Base-by-base conservation (phyloP, 2,329 filamentous ascomycete genomes). In the Fusarium brachygibbosum region DNA sequence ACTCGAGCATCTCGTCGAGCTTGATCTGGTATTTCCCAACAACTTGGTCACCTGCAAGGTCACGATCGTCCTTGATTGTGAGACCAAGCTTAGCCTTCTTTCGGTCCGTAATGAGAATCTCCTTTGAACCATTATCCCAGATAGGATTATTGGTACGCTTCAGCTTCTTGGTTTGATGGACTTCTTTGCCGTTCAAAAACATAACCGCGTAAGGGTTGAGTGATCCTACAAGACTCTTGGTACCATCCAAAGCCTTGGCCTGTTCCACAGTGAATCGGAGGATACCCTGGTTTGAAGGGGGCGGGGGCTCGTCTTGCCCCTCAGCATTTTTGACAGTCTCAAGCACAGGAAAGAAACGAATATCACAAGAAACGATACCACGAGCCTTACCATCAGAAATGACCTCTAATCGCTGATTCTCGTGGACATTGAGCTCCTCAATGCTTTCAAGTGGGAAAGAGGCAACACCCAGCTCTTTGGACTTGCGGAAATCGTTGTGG, bases 121-220 rank as follows among this genome's bases (percentile, higher is more conserved):
- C 96, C 81, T 97, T 97, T 72, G 90, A 92, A 9, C 93, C 93
- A 76, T 98, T 91, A 55, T 95, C 91, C 91, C 94, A 99, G 74
- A 99, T 94, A 10, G 96, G 96, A 74, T 97, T 96, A 82, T 99
- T 99, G 63, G 94, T 98, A 65, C 95, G 91, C 86, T 98, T 99
- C 74, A 98, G 87, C 80, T 94, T 97, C 81, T 94, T 93, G 54
- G 94, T 97, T 58, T 89, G 86, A 74, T 97, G 94, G 6, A 98
- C 87, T 77, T 97, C 91, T 80, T 96, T 97, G 68, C 93, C 92
- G 75, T 99, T 99, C 72, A 99, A 88, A 44, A 98, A 86, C 51
- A 99, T 86, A 32, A 90, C 86, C 12, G 93, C 94, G 72, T 98
- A 99, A 3, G 96, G 96, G 79, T 94, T 98, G 46, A 99, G 90